Evolutionary conservation across 1,284 basidiomycete species (phyloP).

Genomic region (Moesziomyces sp.): DNA sequence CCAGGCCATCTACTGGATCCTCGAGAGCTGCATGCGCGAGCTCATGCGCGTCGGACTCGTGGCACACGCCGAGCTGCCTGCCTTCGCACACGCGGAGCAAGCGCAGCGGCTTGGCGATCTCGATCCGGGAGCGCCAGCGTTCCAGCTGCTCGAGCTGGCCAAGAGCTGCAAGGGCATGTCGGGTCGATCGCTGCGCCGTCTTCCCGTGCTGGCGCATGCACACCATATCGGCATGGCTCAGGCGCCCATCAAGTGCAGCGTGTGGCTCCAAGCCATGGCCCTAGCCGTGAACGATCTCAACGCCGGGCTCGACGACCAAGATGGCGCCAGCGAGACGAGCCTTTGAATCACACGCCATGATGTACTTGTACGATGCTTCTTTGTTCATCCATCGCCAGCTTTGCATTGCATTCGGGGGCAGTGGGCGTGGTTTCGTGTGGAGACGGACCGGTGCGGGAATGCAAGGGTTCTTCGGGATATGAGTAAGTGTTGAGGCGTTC

Average conservation of each 20-base stretch:
- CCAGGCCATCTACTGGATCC: constrained; percentile 91
- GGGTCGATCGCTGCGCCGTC: constrained; percentile 84
- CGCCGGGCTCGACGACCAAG: constrained; percentile 1
- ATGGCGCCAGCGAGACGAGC: too few species aligned
- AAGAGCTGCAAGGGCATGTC: constrained; percentile 84
- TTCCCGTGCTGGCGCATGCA: constrained; percentile 91
- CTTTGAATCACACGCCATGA: too few species aligned
- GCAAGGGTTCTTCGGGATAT: too few species aligned
- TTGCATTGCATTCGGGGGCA: too few species aligned
- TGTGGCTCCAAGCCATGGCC: constrained; percentile 55
- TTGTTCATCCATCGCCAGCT: too few species aligned
- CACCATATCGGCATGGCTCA: constrained; percentile 74
- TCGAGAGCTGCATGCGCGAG: constrained; percentile 84
- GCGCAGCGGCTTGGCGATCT: background rate
- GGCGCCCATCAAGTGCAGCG: constrained; percentile 20
- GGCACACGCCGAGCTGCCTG: constrained; percentile 48
- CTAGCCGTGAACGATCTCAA: constrained; percentile 25
- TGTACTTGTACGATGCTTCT: too few species aligned
- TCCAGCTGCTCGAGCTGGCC: constrained; percentile 76
- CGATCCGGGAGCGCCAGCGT: constrained; percentile 65
- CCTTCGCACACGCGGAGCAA: constrained; percentile 2
- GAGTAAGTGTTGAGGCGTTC: too few species aligned
- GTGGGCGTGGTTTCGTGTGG: too few species aligned
- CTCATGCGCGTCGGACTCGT: constrained; percentile 81
- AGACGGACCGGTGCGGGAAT: too few species aligned